phyloP scores from a whole-genome alignment of 1,284 basidiomycete species.

The Porphyrellus sp. region DNA sequence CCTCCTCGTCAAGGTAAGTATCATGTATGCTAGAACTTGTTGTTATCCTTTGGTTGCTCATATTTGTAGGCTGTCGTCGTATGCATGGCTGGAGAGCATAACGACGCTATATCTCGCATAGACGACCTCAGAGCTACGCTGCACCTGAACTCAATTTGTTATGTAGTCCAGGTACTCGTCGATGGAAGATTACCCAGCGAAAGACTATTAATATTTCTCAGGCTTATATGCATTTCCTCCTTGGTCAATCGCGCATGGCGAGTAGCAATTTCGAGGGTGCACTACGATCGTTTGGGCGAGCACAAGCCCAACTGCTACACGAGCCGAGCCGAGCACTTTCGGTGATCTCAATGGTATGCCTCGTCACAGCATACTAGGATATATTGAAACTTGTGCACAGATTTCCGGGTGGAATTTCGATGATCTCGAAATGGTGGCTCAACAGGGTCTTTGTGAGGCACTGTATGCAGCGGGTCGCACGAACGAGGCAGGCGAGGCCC shows the following conservation, averaged over 20 bases:
- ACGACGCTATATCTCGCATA: constrained; percentile 1
- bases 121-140: not conserved
- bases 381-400: not conserved
- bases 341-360: not conserved
- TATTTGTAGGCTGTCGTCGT: not conserved
- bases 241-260: not conserved
- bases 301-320: not conserved
- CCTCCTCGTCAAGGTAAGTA: not conserved
- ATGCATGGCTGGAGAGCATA: not conserved
- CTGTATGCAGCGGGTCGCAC: not conserved
- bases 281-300: not conserved
- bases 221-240: not conserved
- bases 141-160: not conserved
- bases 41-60: too few relatives aligned
- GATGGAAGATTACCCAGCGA: too few relatives aligned
- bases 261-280: not conserved
- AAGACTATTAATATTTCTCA: not conserved
- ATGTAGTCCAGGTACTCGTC: not conserved
- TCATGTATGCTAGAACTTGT: not conserved
- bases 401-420: not conserved
- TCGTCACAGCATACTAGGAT: not conserved
- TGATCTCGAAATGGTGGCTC: not conserved
- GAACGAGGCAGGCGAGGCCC: not conserved
- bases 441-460: not conserved
- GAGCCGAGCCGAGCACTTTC: not conserved